These are phyloP conservation scores for Artemisia princeps DNA, from an alignment of 140 eudicot genomes.

Conservation along the genomic window DNA sequence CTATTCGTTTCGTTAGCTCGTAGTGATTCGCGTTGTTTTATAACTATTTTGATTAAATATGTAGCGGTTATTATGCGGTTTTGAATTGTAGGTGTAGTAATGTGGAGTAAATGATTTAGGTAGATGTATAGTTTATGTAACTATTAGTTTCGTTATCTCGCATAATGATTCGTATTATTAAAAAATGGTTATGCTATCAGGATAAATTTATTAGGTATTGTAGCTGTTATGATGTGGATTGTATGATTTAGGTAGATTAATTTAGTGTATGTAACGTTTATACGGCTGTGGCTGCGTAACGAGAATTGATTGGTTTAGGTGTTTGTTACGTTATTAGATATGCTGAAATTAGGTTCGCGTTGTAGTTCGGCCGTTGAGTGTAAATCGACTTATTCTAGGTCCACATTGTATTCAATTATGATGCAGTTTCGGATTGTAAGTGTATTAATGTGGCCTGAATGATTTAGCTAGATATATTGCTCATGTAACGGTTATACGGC, in stretches of 20 bases:
- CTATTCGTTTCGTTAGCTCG: too few species aligned
- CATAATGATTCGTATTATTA: neutral
- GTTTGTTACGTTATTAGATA: too few species aligned
- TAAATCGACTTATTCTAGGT: slow-evolving; percentile 11
- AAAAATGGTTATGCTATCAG: neutral
- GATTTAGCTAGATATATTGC: neutral
- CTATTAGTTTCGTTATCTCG: too few species aligned
- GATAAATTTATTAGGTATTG: slow-evolving; percentile 1
- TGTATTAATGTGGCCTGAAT: neutral
- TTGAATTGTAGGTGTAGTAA: neutral
- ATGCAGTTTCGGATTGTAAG: slow-evolving; percentile 11
- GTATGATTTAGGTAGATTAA: neutral
- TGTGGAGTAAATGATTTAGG: neutral
- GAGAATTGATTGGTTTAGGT: too few species aligned
- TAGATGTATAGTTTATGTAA: neutral
- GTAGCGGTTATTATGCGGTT: neutral
- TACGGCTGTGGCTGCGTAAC: too few species aligned
- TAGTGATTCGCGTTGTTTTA: neutral
- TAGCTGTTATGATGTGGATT: neutral
- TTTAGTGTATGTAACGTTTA: slow-evolving; percentile 1
- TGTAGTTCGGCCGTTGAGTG: too few species aligned
- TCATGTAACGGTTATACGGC: neutral
- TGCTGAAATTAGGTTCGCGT: too few species aligned
- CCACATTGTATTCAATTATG: slow-evolving; percentile 2
- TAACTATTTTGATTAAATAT: neutral